Conservation (phyloP, 768 basidiomycete species). For the Serendipita sp. region DNA sequence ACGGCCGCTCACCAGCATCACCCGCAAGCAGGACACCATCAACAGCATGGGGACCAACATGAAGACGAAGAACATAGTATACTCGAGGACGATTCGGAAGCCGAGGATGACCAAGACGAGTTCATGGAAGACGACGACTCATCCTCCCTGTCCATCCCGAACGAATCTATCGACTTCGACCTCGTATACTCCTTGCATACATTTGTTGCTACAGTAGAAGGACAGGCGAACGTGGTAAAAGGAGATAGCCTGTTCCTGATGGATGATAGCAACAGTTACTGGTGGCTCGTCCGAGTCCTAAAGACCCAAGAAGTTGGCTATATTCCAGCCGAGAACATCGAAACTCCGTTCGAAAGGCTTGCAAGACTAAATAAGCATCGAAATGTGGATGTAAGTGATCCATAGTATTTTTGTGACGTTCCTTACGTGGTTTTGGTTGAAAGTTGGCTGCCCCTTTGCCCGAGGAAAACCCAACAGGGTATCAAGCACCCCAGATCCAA, state of each 20-base stretch:
- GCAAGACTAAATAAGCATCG: conserved; percentile 93
- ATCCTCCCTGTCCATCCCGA: conserved; percentile 72
- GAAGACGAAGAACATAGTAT: conserved; percentile 63
- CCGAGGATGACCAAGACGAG: conserved; percentile 44
- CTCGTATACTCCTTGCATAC: conserved; percentile 88
- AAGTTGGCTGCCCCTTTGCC: conserved; percentile 65
- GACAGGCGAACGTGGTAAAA: conserved; percentile 96
- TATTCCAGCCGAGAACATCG: conserved; percentile 98
- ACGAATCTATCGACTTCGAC: conserved; percentile 87
- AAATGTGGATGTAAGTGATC: conserved; percentile 73
- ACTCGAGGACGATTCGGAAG: conserved; percentile 71
- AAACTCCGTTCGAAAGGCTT: conserved; percentile 92
- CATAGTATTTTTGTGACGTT: neutral
- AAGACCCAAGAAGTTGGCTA: conserved; percentile 99
- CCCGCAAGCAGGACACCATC: conserved; percentile 25
- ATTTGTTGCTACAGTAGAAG: conserved; percentile 95
- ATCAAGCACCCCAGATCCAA: conserved; percentile 21
- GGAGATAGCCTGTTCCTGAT: conserved; percentile 92
- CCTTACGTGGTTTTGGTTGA: too few species aligned
- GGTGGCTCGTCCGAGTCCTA: conserved; percentile 98
- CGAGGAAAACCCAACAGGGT: conserved; percentile 30
- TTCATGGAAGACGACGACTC: conserved; percentile 56
- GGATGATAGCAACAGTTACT: conserved; percentile 98
- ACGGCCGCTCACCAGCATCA: conserved; percentile 32
- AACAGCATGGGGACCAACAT: conserved; percentile 24